These are phyloP conservation scores for Elongisporangium undulatum DNA, from an alignment of 352 stramenopile species.

Conservation along the genomic window DNA sequence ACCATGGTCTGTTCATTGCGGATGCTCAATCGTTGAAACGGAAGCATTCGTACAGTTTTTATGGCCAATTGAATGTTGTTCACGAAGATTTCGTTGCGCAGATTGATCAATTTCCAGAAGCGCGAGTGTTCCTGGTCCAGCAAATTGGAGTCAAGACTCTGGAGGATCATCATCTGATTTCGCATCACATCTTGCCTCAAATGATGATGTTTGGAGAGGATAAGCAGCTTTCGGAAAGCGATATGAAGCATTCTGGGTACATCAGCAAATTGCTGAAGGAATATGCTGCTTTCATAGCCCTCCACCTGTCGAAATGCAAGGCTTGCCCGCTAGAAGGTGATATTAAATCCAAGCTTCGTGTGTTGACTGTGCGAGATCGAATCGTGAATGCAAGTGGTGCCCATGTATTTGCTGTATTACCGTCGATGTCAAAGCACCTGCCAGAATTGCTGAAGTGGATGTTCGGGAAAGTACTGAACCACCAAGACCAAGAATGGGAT, in stretches of 20 bases:
- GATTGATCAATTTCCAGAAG: constrained; percentile 18
- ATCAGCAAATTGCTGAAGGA: constrained; percentile 9
- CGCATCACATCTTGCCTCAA: constrained; percentile 51
- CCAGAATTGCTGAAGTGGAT: constrained; percentile 24
- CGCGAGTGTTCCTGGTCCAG: constrained; percentile 45
- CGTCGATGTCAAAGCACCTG: constrained; percentile 15
- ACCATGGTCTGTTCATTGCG: constrained; percentile 26
- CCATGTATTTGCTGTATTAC: constrained; percentile 26
- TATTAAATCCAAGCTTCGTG: constrained; percentile 21
- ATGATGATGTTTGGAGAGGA: constrained; percentile 11
- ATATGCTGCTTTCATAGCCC: constrained; percentile 29
- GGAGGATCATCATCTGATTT: constrained; percentile 68
- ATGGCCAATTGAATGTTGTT: constrained; percentile 35
- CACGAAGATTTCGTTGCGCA: constrained; percentile 28
- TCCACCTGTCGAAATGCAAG: constrained; percentile 23
- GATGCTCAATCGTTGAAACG: background rate
- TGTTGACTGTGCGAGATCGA: constrained; percentile 19
- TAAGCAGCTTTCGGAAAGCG: background rate
- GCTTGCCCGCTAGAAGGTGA: constrained; percentile 21
- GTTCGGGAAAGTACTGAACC: constrained; percentile 5
- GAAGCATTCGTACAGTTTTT: constrained; percentile 23
- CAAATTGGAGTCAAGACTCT: constrained; percentile 58
- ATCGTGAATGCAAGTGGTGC: constrained; percentile 8
- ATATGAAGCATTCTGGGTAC: background rate
- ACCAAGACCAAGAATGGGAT: background rate